Evolutionary conservation across 2,329 filamentous ascomycete species (phyloP).

Genomic region (Nigrospora oryzae): DNA sequence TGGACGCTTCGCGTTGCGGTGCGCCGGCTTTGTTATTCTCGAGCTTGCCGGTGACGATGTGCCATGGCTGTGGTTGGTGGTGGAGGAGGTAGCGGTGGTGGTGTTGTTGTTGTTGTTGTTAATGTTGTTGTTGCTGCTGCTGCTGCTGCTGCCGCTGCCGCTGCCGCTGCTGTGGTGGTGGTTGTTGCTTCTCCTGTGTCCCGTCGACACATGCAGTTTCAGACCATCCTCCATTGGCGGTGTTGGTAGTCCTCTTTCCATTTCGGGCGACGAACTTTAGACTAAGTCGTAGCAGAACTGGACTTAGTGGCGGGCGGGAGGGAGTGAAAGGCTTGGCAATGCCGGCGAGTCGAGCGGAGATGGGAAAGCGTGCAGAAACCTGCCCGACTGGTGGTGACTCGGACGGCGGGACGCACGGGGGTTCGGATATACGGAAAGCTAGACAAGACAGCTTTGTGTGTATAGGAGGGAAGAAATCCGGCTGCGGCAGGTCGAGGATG

Average conservation of each 20-base stretch:
- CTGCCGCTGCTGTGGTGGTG: too few species aligned
- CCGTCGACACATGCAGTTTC: slow-evolving; percentile 11
- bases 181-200: slow-evolving; percentile 11
- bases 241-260: slow-evolving; percentile 44
- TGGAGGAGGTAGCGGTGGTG: not conserved
- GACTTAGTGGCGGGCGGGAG: slow-evolving; percentile 1
- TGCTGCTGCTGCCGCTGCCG: too few species aligned
- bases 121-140: too few species aligned
- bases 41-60: slow-evolving; percentile 13
- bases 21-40: slow-evolving; percentile 40
- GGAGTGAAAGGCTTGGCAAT: not conserved
- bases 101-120: too few species aligned
- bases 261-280: slow-evolving; percentile 20
- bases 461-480: too few species aligned
- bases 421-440: too few species aligned
- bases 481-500: slow-evolving; percentile 2
- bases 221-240: slow-evolving; percentile 35
- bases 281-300: not conserved
- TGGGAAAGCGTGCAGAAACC: too few species aligned
- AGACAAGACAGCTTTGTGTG: too few species aligned
- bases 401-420: too few species aligned
- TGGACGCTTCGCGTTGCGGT: slow-evolving; percentile 43
- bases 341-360: too few species aligned
- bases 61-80: not conserved
- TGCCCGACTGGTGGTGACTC: not conserved